phyloP scores from a whole-genome alignment of 768 basidiomycete genomes.

The Guyanaporus albipodus region DNA sequence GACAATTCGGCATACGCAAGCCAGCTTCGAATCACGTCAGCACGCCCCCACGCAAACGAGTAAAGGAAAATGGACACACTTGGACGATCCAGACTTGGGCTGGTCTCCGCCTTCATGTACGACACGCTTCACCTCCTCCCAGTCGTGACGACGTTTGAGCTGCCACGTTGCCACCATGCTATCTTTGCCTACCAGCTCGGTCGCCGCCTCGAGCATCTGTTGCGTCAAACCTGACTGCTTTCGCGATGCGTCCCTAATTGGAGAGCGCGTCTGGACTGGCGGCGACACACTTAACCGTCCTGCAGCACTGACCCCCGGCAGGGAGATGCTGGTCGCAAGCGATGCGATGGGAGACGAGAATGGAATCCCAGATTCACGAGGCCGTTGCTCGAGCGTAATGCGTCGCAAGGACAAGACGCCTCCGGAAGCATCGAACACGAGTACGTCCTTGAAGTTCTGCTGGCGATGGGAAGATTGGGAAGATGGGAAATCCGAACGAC shows the following conservation, averaged over 20 bases:
- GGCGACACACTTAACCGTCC: constrained; percentile 35
- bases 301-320: constrained; percentile 50
- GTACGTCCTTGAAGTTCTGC: constrained; percentile 59
- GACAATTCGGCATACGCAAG: constrained; percentile 82
- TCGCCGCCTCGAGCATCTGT: constrained; percentile 33
- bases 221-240: constrained; percentile 33
- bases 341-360: constrained; percentile 29
- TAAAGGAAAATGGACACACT: constrained; percentile 8
- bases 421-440: constrained; percentile 62
- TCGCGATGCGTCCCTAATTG: constrained; percentile 23
- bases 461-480: constrained; percentile 31
- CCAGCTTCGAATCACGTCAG: constrained; percentile 30
- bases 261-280: constrained; percentile 16
- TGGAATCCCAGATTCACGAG: constrained; percentile 21
- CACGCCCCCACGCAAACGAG: too few relatives aligned
- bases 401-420: constrained; percentile 54
- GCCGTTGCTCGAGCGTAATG: constrained; percentile 41
- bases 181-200: constrained; percentile 37
- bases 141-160: constrained; percentile 47
- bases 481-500: constrained; percentile 27
- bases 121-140: constrained; percentile 48
- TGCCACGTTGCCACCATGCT: constrained; percentile 62
- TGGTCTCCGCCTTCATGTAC: constrained; percentile 5
- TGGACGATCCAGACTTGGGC: constrained; percentile 7
- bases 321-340: constrained; percentile 54